These are phyloP conservation scores for Groenewaldozyma auringiensis DNA, from an alignment of 1,139 yeast genomes.

Conservation along the genomic window DNA sequence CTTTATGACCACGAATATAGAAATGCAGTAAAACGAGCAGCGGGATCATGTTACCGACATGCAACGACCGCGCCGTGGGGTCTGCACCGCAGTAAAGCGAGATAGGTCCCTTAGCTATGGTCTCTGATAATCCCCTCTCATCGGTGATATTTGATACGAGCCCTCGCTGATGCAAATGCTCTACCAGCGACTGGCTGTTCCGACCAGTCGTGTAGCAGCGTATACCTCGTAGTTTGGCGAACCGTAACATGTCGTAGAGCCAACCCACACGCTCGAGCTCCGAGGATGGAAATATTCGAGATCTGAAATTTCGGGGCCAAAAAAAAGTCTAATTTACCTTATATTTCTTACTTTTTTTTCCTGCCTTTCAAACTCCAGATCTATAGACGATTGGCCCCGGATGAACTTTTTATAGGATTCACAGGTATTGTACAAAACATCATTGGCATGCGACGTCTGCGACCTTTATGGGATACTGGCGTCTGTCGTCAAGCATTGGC, in stretches of 20 bases:
- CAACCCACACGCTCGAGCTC: no score
- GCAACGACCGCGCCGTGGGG: slow-evolving; percentile 86
- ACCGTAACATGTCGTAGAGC: neutral
- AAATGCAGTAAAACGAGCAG: slow-evolving; percentile 79
- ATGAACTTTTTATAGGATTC: neutral
- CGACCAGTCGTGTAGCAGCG: neutral
- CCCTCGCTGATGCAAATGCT: slow-evolving; percentile 18
- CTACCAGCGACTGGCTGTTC: slow-evolving; percentile 11
- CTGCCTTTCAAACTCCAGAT: neutral
- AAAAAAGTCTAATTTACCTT: no score
- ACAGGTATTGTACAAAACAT: neutral
- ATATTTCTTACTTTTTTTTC: no score
- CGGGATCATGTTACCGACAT: slow-evolving; percentile 85
- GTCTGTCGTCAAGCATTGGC: no score
- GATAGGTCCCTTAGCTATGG: slow-evolving; percentile 36
- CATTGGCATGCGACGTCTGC: neutral
- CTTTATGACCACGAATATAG: slow-evolving; percentile 72
- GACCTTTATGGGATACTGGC: neutral
- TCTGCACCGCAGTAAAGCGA: slow-evolving; percentile 92
- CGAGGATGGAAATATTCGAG: no score
- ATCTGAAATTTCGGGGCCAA: no score
- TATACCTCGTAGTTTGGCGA: neutral
- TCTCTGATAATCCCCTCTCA: slow-evolving; percentile 27
- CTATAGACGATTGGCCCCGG: neutral
- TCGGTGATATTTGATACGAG: slow-evolving; percentile 23